phyloP scores from a whole-genome alignment of 345 rosid species.

The Eucalyptus guilfoylei region DNA sequence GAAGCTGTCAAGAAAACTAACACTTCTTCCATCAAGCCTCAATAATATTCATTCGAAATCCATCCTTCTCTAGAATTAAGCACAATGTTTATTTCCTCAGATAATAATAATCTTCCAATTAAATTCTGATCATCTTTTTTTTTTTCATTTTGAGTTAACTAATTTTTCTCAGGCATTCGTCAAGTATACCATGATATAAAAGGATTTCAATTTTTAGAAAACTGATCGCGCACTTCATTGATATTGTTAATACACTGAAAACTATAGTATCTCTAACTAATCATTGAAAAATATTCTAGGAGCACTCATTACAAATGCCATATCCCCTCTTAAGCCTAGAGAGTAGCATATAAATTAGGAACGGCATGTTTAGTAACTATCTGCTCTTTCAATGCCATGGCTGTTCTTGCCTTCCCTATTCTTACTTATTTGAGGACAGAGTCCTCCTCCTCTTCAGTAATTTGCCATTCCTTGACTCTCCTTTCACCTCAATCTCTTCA shows the following conservation, averaged over 20 bases:
- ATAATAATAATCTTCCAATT: not conserved
- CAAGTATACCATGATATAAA: not conserved
- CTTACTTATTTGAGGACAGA: conserved; percentile 13
- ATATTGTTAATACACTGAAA: not conserved
- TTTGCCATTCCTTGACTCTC: not conserved
- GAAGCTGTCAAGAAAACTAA: no score
- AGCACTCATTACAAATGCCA: not conserved
- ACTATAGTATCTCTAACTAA: not conserved
- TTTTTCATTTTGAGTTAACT: not conserved
- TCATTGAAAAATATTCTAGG: not conserved
- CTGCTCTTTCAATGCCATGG: not conserved
- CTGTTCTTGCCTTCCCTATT: not conserved
- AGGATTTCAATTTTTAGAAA: not conserved
- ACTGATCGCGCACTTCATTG: fast-evolving
- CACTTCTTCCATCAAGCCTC: not conserved
- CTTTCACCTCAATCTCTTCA: not conserved
- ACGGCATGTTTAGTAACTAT: not conserved
- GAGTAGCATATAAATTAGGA: not conserved
- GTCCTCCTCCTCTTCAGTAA: conserved; percentile 23
- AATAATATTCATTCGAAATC: not conserved
- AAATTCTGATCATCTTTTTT: not conserved
- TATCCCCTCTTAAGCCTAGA: not conserved
- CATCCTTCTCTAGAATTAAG: not conserved
- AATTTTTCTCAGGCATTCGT: not conserved
- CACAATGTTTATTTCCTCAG: not conserved